Conservation (phyloP, 2,329 filamentous ascomycete genomes). For the Stenocarpella maydis region DNA sequence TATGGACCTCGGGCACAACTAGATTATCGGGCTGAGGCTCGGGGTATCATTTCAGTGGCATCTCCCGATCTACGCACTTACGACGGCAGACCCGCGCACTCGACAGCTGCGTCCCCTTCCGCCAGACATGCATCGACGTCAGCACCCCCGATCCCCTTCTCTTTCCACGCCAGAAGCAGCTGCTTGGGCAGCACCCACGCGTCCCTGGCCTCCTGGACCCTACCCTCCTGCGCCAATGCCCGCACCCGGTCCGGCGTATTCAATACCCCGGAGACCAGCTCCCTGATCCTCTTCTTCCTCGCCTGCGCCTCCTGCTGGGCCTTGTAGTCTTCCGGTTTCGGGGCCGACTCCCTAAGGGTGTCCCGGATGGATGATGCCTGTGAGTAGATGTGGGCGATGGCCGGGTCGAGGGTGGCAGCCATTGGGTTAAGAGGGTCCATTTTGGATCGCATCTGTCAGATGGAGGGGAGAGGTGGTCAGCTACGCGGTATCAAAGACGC, state of each 20-base stretch:
- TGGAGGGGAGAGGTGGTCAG: neutral
- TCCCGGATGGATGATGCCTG: conserved; percentile 64
- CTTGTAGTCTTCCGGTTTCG: conserved; percentile 53
- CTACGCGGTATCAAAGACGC: neutral
- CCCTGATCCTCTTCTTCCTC: conserved; percentile 53
- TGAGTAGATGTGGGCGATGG: conserved; percentile 77
- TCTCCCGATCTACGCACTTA: conserved; percentile 14
- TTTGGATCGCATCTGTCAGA: conserved; percentile 72
- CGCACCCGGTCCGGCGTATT: conserved; percentile 67
- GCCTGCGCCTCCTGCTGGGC: conserved; percentile 46
- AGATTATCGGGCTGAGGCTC: neutral
- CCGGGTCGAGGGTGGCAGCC: conserved; percentile 75
- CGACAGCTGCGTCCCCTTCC: conserved; percentile 62
- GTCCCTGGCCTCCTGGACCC: conserved; percentile 65
- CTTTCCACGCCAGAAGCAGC: conserved; percentile 62
- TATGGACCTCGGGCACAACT: neutral
- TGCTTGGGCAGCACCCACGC: conserved; percentile 64
- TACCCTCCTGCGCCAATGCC: conserved; percentile 65
- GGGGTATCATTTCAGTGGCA: conserved; percentile 27
- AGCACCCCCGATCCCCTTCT: conserved; percentile 61
- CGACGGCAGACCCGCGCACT: conserved; percentile 30
- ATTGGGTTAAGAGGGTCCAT: conserved; percentile 83
- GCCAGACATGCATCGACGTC: conserved; percentile 63
- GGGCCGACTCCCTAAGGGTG: conserved; percentile 56
- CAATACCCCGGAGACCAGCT: conserved; percentile 70